These are phyloP conservation scores for Musa balbisiana DNA, from an alignment of 202 grass and related monocot species.

Conservation along the genomic window DNA sequence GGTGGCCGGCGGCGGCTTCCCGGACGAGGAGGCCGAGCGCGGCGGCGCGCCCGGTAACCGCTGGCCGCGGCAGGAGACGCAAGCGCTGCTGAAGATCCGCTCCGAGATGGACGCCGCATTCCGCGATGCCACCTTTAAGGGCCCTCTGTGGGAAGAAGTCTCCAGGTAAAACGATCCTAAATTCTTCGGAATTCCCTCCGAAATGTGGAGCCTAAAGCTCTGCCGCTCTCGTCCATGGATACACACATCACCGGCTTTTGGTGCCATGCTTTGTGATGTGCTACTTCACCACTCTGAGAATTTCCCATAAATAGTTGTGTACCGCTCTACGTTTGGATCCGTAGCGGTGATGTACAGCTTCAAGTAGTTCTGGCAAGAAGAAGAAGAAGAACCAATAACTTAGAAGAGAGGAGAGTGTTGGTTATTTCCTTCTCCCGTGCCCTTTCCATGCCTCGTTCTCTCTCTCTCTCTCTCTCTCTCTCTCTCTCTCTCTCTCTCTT, in stretches of 20 bases:
- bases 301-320: too few relatives aligned
- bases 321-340: too few relatives aligned
- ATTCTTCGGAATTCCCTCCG: neutral
- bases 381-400: too few relatives aligned
- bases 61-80: slow-evolving; percentile 82
- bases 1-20: slow-evolving; percentile 26
- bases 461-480: neutral
- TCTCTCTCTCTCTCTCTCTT: too few relatives aligned
- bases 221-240: neutral
- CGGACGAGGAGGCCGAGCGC: slow-evolving; percentile 47
- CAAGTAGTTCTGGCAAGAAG: too few relatives aligned
- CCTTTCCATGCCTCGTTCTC: neutral
- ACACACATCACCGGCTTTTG: neutral
- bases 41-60: slow-evolving; percentile 44
- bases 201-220: neutral
- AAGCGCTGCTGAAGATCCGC: slow-evolving; percentile 83
- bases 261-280: too few relatives aligned
- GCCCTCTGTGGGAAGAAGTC: slow-evolving; percentile 81
- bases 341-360: too few relatives aligned
- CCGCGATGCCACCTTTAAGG: slow-evolving; percentile 75
- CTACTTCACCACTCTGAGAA: too few relatives aligned
- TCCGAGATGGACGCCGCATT: slow-evolving; percentile 90
- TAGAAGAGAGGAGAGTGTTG: too few relatives aligned
- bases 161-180: slow-evolving; percentile 40
- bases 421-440: too few relatives aligned